Evolutionary conservation across 2,329 filamentous ascomycete species (phyloP), one percentile per base, ranked within the genome.

Genomic region (Paracamarosporium sp.): DNA sequence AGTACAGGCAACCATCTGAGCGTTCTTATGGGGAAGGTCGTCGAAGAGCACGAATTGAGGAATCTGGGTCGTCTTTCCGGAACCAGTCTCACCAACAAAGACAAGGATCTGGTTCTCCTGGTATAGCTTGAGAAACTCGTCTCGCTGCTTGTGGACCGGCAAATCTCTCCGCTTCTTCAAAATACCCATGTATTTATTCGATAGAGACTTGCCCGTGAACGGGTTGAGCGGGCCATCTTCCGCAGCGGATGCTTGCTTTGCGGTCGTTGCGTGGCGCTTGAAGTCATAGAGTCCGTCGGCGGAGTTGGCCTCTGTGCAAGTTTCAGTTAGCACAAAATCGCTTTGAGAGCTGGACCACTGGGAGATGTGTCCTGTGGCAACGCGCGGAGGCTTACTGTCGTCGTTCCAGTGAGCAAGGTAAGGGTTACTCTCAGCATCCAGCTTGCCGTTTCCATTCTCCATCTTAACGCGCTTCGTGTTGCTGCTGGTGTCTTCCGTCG

Each of bases 1-100:
- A 5, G 95, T 99, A 84, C 95, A 99, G 56, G 94, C 95, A 57
- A 99, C 90, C 79, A 97, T 89, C 82, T 97, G 97, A 75, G 88
- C 86, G 67, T 89, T 88, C 62, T 88, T 82, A 70, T 98, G 92
- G 25, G 95, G 94, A 30, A 97, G 85, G 78, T 99, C 95, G 80
- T 99, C 95, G 83, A 90, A 98, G 38, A 99, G 87, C 65, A 99
- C 94, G 77, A 97, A 99, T 78, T 99, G 95, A 1, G 95, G 95
- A 60, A 99, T 98, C 82, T 99, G 95, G 0, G 95, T 99, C 4
- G 95, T 99, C 83, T 99, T 99, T 81, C 95, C 95, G 65, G 95
- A 99, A 87, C 96, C 95, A 8, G 95, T 99, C 83, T 99, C 95
- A 82, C 95, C 95, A 64, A 99, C 95, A 72, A 99, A 97, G 70